phyloP scores from a whole-genome alignment of 1,284 basidiomycete species.

The Austropuccinia psidii region DNA sequence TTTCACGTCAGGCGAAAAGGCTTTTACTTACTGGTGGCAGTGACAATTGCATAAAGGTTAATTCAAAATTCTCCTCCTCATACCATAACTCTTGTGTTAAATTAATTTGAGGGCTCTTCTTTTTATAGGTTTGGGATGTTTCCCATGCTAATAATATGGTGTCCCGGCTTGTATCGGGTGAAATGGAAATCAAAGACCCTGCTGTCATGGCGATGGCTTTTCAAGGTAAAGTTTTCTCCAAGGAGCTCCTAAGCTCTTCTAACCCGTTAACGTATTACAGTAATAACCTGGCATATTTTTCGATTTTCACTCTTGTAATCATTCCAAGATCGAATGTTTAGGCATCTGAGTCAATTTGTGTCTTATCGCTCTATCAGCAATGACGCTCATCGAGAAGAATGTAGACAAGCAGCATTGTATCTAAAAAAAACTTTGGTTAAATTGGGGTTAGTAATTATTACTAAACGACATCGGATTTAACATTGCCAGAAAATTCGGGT shows the following conservation, averaged over 20 bases:
- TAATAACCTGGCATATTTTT: constrained; percentile 32
- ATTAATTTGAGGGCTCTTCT: neutral
- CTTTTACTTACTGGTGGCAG: constrained; percentile 41
- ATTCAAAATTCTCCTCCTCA: neutral
- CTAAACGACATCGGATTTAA: no score
- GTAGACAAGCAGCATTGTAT: constrained; percentile 83
- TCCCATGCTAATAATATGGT: constrained; percentile 56
- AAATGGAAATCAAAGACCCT: constrained; percentile 70
- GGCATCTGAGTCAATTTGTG: constrained; percentile 74
- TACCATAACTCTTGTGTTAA: constrained; percentile 55
- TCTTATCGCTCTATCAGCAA: constrained; percentile 78
- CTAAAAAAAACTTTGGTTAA: constrained; percentile 75
- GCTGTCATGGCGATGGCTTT: constrained; percentile 52
- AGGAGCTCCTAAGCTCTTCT: constrained; percentile 39
- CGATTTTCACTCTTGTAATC: constrained; percentile 45
- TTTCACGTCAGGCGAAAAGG: constrained; percentile 20
- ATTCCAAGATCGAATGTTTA: constrained; percentile 47
- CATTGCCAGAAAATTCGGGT: neutral
- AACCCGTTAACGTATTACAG: constrained; percentile 40
- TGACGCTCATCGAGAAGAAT: constrained; percentile 62
- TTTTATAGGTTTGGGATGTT: constrained; percentile 38
- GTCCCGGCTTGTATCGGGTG: constrained; percentile 65
- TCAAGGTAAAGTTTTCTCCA: constrained; percentile 14
- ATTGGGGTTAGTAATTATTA: constrained; percentile 52
- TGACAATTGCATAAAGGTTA: constrained; percentile 48